Evolutionary conservation across 306 rosid genomes (phyloP).

Genomic region (Fragaria vesca): DNA sequence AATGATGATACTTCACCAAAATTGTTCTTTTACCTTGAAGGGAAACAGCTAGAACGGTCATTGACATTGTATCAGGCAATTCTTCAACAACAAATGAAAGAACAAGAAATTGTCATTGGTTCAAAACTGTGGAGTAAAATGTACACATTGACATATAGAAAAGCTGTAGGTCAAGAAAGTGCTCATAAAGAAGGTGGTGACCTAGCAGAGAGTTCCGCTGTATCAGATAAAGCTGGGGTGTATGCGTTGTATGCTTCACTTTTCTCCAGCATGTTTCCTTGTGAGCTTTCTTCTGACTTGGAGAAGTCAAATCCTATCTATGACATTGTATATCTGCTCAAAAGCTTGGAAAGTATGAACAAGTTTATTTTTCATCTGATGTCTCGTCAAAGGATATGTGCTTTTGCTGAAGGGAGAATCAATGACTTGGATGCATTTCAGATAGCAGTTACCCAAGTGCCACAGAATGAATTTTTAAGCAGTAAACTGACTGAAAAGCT

Average conservation of each 20-base stretch:
- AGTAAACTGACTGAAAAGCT: conserved; percentile 88
- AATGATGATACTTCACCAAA: conserved; percentile 44
- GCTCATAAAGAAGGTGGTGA: conserved; percentile 32
- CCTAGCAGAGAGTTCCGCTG: conserved; percentile 31
- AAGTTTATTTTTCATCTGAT: conserved; percentile 63
- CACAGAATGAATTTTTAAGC: conserved; percentile 82
- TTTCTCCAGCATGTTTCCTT: conserved; percentile 57
- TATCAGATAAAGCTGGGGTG: conserved; percentile 37
- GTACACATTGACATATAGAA: conserved; percentile 67
- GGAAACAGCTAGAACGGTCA: conserved; percentile 54
- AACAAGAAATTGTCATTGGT: conserved; percentile 49
- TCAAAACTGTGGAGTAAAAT: conserved; percentile 71
- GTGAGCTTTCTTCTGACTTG: conserved; percentile 74
- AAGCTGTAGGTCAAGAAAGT: conserved; percentile 34
- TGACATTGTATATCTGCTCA: conserved; percentile 70
- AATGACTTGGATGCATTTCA: conserved; percentile 60
- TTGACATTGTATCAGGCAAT: conserved; percentile 83
- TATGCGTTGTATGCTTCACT: conserved; percentile 53
- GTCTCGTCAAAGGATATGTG: conserved; percentile 77
- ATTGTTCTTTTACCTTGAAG: conserved; percentile 72
- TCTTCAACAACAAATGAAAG: conserved; percentile 60
- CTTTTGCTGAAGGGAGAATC: conserved; percentile 78
- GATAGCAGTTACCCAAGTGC: conserved; percentile 49
- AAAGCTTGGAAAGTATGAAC: conserved; percentile 77
- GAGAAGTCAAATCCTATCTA: conserved; percentile 67